phyloP scores from a whole-genome alignment of 2,329 filamentous ascomycete species.

The Fusarium siculi region DNA sequence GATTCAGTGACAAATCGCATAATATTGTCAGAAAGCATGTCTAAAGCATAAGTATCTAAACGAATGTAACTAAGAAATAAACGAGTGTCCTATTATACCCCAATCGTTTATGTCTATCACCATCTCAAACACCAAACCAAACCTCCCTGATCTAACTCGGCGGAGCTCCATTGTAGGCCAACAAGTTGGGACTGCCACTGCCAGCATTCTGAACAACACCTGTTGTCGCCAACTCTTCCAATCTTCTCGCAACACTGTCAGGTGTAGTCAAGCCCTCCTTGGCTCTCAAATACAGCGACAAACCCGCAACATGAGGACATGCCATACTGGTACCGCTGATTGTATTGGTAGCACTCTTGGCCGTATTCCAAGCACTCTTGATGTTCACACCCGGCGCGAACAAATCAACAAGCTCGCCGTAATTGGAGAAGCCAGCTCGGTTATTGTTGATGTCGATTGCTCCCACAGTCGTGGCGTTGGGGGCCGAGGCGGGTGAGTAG shows the following conservation, averaged over 20 bases:
- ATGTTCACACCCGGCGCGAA: conserved; percentile 62
- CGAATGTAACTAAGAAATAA: conserved; percentile 10
- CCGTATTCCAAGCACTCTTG: conserved; percentile 58
- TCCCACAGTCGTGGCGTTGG: conserved; percentile 64
- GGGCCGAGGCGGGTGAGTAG: conserved; percentile 60
- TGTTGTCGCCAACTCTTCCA: conserved; percentile 55
- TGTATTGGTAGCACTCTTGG: conserved; percentile 53
- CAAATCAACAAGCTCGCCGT: conserved; percentile 59
- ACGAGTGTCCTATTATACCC: not conserved
- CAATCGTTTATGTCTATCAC: not conserved
- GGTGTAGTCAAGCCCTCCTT: conserved; percentile 53
- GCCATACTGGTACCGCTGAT: conserved; percentile 73
- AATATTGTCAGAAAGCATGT: not conserved
- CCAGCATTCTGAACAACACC: conserved; percentile 50
- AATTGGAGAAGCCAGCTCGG: conserved; percentile 61
- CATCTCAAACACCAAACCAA: not conserved
- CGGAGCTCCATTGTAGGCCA: conserved; percentile 59
- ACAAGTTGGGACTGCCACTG: conserved; percentile 54
- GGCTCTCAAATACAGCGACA: conserved; percentile 63
- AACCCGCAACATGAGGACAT: conserved; percentile 67
- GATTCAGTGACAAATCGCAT: too few species aligned
- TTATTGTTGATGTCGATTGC: conserved; percentile 55
- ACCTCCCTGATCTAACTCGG: not conserved
- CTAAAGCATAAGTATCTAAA: not conserved
- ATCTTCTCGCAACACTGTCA: conserved; percentile 52